Percentiles rank a stretch among this genome's conserved stretches.
These are phyloP conservation scores for Clavispora santaluciae DNA, from an alignment of 805 yeast species.

Conservation along the genomic window DNA sequence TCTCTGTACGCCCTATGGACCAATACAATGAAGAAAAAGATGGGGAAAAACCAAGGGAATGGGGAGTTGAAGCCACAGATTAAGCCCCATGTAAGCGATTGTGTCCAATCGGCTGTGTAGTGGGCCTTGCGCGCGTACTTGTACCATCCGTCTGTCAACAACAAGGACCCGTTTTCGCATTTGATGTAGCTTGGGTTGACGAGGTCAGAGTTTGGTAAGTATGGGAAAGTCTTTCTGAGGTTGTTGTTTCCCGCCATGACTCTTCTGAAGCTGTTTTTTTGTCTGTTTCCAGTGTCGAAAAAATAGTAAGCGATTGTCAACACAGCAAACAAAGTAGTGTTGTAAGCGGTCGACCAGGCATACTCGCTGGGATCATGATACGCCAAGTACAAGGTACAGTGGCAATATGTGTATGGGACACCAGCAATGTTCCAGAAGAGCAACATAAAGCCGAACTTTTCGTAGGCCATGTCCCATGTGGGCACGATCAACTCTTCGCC, in stretches of 20 bases:
- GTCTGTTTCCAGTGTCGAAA: slow-evolving; percentile 93
- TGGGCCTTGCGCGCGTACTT: slow-evolving; percentile 89
- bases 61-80: slow-evolving; percentile 84
- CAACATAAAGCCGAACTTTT: slow-evolving; percentile 98
- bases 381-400: slow-evolving; percentile 77
- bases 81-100: slow-evolving; percentile 87
- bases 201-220: slow-evolving; percentile 77
- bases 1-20: slow-evolving; percentile 89
- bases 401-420: slow-evolving; percentile 97
- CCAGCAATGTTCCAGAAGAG: slow-evolving; percentile 99
- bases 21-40: slow-evolving; percentile 81
- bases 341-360: slow-evolving; percentile 62
- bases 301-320: slow-evolving; percentile 76
- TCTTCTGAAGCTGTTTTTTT: slow-evolving; percentile 89
- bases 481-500: slow-evolving; percentile 98
- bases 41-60: slow-evolving; percentile 95
- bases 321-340: slow-evolving; percentile 48
- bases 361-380: slow-evolving; percentile 84
- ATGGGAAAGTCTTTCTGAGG: slow-evolving; percentile 88
- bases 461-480: slow-evolving; percentile 99
- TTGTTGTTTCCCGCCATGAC: slow-evolving; percentile 71
- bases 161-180: slow-evolving; percentile 78
- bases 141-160: slow-evolving; percentile 94
- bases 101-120: slow-evolving; percentile 91
- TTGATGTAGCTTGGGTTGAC: slow-evolving; percentile 79